Conservation (phyloP, 2,329 filamentous ascomycete species). For the Didymella glomerata region DNA sequence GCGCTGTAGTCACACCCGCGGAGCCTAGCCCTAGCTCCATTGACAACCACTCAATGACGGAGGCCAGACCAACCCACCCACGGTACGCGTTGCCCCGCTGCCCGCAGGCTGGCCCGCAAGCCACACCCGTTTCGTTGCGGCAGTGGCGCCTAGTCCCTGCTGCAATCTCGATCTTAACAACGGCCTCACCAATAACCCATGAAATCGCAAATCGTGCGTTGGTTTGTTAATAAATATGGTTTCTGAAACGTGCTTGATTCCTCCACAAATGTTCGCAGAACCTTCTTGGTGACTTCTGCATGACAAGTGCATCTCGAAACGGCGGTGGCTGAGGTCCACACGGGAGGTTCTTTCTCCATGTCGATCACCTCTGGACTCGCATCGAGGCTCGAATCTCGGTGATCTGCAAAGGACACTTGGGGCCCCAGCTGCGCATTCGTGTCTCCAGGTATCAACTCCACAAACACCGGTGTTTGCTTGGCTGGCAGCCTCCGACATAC, state of each 20-base stretch:
- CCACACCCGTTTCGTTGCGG: slow-evolving; percentile 11
- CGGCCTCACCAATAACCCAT: background rate
- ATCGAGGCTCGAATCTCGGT: slow-evolving; percentile 2
- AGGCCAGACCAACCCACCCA: slow-evolving; percentile 12
- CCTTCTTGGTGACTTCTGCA: background rate
- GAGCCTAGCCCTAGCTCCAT: background rate
- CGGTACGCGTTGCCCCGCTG: slow-evolving; percentile 6
- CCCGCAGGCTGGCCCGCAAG: slow-evolving; percentile 19
- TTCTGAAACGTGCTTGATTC: slow-evolving; percentile 3
- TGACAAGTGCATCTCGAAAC: slow-evolving; percentile 4
- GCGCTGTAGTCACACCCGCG: background rate
- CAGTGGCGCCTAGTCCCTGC: slow-evolving; percentile 2
- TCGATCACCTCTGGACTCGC: slow-evolving; percentile 16
- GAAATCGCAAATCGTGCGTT: background rate
- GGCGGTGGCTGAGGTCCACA: slow-evolving; percentile 2
- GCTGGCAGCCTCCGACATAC: background rate
- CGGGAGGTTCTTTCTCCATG: slow-evolving; percentile 3
- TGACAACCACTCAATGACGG: background rate
- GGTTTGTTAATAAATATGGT: background rate
- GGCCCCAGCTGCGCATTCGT: slow-evolving; percentile 3
- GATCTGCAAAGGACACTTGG: background rate
- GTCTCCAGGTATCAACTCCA: background rate
- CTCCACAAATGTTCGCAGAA: background rate
- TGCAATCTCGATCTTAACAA: background rate
- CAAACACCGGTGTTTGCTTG: slow-evolving; percentile 6